Base-by-base conservation (phyloP, 2,329 filamentous ascomycete species). In the Stagonosporopsis rhizophila region DNA sequence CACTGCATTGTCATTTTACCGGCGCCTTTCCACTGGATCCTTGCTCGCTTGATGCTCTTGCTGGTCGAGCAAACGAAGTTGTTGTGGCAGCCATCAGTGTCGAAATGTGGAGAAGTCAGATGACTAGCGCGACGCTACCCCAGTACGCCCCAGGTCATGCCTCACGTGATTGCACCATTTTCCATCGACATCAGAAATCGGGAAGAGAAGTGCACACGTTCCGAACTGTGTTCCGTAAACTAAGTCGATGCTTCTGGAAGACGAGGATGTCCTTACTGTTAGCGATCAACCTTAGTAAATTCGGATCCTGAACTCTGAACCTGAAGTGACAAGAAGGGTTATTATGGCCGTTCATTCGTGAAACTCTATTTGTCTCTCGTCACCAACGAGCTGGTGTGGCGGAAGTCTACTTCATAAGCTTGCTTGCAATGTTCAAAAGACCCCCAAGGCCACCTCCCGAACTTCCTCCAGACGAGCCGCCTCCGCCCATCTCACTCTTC, bases 401-500 rank as follows among this genome's bases (percentile, higher is more conserved):
- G 39, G 20, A 38, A 11, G 20, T 2, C 61, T 75, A 75, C 62
- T 71, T 72, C 69, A 74, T 87, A 72, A 89, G 88, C 76, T 88
- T 88, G 72, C 81, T 82, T 8, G 86, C 86, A 70, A 87, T 64
- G 50, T 77, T 76, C 78, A 87, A 81, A 56, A 89, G 67, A 2
- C 85, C 82, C 58, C 81, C 75, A 14, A 76, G 50, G 27, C 50
- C 75, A 1, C 77, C 76, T 19, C 83, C 83, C 25, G 71, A 72
- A 17, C 69, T 66, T 25, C 70, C 67, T 27, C 78, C 73, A 19
- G 83, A 83, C 12, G 69, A 67, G n/a, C 71, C 69, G 30, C 72
- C 65, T 28, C 78, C 77, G 25, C 80, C 77, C 71, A 76, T 77
- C 73, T 92, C 83, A 66, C 84, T 87, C 85, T 96, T 93, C 81